phyloP scores from a whole-genome alignment of 371 early-diverging fungal genomes.

The Lichtheimia ornata region DNA sequence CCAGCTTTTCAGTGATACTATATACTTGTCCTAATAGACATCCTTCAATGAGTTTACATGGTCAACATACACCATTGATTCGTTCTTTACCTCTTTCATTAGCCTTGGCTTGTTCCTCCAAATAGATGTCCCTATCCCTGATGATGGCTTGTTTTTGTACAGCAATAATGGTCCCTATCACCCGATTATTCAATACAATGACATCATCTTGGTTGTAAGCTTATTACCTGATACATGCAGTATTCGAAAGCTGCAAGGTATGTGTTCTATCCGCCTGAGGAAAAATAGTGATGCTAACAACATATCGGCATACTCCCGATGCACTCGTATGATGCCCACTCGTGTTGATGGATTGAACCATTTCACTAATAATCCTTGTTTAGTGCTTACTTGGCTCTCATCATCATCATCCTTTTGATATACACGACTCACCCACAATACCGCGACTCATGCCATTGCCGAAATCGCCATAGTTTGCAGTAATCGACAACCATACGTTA shows the following conservation, averaged over 20 bases:
- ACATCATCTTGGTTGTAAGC: background rate
- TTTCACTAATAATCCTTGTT: conserved; percentile 25
- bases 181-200: background rate
- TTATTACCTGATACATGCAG: conserved; percentile 37
- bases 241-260: conserved; percentile 33
- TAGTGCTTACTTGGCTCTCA: background rate
- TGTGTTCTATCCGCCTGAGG: conserved; percentile 31
- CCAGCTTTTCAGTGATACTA: conserved; percentile 28
- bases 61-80: background rate
- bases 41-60: background rate
- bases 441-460: conserved; percentile 33
- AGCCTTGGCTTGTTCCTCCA: conserved; percentile 30
- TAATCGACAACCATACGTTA: conserved; percentile 26
- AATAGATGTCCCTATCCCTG: conserved; percentile 33
- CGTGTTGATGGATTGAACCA: conserved; percentile 44
- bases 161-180: conserved; percentile 29
- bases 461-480: conserved; percentile 37
- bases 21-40: conserved; percentile 17
- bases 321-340: conserved; percentile 40
- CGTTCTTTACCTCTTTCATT: conserved; percentile 28
- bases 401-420: no score
- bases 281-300: conserved; percentile 38
- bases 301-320: conserved; percentile 41
- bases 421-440: conserved; percentile 16
- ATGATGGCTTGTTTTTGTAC: conserved; percentile 41